phyloP scores from a whole-genome alignment of 2,329 filamentous ascomycete species.

The Xylaria sp. region DNA sequence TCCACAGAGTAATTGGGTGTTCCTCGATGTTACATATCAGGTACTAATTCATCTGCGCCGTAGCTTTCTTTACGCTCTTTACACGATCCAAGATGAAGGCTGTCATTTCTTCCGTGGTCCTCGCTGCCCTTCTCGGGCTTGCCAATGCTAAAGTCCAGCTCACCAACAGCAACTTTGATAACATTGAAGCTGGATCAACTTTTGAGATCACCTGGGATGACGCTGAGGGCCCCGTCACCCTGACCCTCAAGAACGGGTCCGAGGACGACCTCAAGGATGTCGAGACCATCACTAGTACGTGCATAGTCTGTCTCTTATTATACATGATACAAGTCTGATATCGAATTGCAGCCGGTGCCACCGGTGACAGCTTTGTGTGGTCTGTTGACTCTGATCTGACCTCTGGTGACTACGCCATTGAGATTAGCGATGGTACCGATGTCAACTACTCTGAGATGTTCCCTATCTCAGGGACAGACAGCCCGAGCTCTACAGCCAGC shows the following conservation, averaged over 20 bases:
- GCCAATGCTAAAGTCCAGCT: conserved; percentile 49
- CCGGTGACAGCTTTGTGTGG: conserved; percentile 55
- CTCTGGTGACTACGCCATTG: conserved; percentile 58
- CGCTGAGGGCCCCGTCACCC: conserved; percentile 56
- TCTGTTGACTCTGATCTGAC: conserved; percentile 52
- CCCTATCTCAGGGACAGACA: conserved; percentile 46
- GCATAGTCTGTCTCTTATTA: not conserved
- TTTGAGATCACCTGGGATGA: conserved; percentile 59
- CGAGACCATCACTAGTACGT: conserved; percentile 53
- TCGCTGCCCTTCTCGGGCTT: conserved; percentile 50
- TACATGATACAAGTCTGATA: not conserved
- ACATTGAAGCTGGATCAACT: conserved; percentile 53
- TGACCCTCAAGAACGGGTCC: conserved; percentile 56
- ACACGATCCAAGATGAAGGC: conserved; percentile 51
- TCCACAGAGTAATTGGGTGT: not conserved
- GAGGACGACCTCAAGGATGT: conserved; percentile 52
- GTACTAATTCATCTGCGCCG: conserved; percentile 16
- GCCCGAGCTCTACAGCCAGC: conserved; percentile 17
- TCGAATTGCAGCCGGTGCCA: conserved; percentile 48
- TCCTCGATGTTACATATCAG: not conserved
- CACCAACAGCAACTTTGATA: conserved; percentile 52
- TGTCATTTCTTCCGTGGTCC: conserved; percentile 43
- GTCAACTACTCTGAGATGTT: conserved; percentile 61
- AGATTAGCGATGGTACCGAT: conserved; percentile 55
- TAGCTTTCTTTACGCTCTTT: conserved; percentile 35